Percentiles rank a stretch among this genome's conserved stretches.
Conservation (phyloP, 2,329 filamentous ascomycete genomes). For the Pseudogymnoascus sp. region DNA sequence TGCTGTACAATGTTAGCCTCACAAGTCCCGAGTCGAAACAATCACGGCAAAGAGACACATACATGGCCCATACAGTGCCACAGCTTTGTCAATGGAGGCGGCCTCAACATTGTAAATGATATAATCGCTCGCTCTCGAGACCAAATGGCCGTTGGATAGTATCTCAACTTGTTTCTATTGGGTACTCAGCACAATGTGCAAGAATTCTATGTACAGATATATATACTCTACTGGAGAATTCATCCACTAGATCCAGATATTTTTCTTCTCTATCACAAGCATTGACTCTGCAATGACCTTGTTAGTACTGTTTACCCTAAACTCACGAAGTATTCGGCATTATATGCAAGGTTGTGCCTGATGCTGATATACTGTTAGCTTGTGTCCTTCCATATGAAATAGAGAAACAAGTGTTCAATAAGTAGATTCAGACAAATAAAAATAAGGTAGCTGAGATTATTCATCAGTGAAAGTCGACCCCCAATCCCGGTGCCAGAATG, state of each 20-base stretch:
- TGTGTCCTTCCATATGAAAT: conserved; percentile 17
- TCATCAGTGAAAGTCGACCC: conserved; percentile 86
- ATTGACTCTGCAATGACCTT: conserved; percentile 60
- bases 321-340: conserved; percentile 16
- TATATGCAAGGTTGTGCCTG: conserved; percentile 8
- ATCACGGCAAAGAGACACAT: conserved; percentile 36
- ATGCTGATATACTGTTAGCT: conserved; percentile 19
- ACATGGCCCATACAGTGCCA: conserved; percentile 88
- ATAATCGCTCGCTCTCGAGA: conserved; percentile 94
- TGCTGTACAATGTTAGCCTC: conserved; percentile 44
- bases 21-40: conserved; percentile 8
- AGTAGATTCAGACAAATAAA: conserved; percentile 69
- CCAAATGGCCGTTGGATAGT: conserved; percentile 86
- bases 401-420: conserved; percentile 15
- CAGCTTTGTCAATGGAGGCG: conserved; percentile 78
- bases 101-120: conserved; percentile 99
- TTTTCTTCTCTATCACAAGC: conserved; percentile 91
- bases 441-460: conserved; percentile 98
- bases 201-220: conserved; percentile 34
- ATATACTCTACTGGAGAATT: conserved; percentile 83
- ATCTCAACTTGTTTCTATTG: conserved; percentile 77
- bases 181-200: conserved; percentile 31
- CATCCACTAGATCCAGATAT: conserved; percentile 69
- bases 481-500: conserved; percentile 65
- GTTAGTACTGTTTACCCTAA: neutral